Evolutionary conservation across 75 land plant species (phyloP).

Genomic region (Adiantum capillusveneris): DNA sequence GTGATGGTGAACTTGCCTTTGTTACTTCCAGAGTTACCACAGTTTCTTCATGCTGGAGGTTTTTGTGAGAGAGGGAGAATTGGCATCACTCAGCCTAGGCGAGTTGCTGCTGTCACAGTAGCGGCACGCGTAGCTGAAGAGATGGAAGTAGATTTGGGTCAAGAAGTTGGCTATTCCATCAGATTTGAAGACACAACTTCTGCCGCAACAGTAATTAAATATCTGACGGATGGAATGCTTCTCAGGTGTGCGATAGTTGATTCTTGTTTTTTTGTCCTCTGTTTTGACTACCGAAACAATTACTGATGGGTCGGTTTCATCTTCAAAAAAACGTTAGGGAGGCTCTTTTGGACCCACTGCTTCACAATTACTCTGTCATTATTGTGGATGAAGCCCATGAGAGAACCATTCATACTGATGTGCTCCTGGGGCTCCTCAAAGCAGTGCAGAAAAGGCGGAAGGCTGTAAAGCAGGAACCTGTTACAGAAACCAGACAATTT

Average conservation of each 20-base stretch:
- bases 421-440: slow-evolving; percentile 93
- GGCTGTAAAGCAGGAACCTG: no score
- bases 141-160: slow-evolving; percentile 68
- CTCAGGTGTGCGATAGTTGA: no score
- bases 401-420: slow-evolving; percentile 93
- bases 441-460: slow-evolving; percentile 63
- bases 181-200: slow-evolving; percentile 82
- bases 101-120: slow-evolving; percentile 94
- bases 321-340: no score
- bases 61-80: slow-evolving; percentile 65
- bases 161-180: slow-evolving; percentile 96
- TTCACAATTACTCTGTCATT: slow-evolving; percentile 76
- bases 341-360: slow-evolving; percentile 79
- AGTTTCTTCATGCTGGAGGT: slow-evolving; percentile 36
- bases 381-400: slow-evolving; percentile 98
- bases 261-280: no score
- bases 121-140: slow-evolving; percentile 90
- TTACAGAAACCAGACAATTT: no score
- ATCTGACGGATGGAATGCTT: slow-evolving; percentile 98
- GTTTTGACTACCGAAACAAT: no score
- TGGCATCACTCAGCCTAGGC: slow-evolving; percentile 94
- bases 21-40: no score
- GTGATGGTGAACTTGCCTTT: no score
- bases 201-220: slow-evolving; percentile 67
- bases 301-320: no score